Evolutionary conservation across 257 asterid species (phyloP), one percentile per base, ranked within the genome.

Genomic region (Scutellaria barbata): DNA sequence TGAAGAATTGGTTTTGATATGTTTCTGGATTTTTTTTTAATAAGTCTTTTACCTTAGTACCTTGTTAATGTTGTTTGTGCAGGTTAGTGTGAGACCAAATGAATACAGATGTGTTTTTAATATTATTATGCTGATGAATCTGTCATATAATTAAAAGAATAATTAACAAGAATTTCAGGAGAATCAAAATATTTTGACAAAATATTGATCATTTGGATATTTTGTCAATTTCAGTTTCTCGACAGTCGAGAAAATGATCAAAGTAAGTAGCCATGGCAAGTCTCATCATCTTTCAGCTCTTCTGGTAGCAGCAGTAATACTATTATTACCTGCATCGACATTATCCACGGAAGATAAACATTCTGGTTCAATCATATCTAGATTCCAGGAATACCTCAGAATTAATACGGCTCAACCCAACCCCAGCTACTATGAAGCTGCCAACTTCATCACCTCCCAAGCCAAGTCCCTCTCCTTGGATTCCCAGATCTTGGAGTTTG

Each of bases 391-490:
- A 55, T 95, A 89, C 82, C 98, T 95, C 73, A 83, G 78, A 69
- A 88, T 95, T 63, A 79, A 89, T 77, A 95, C 99, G 1, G 85
- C 98, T 42, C 99, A 95, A 14, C 99, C 99, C 47, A 74, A 74
- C 10, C 99, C 99, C 39, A 63, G 74, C 74, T 95, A 95, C 87
- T 9, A 78, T 14, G 88, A 79, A 59, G 95, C 98, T 7, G 81
- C 88, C 41, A 74, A 87, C 50, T 95, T 92, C 87, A 71, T 95
- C 67, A 65, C 72, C 74, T 77, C 89, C 45, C 86, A 89, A 78
- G 93, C 96, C 71, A 81, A 83, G 17, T 83, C 95, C 67, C 87
- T 92, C 41, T 81, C 87, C 16, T 84, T 95, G 14, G 81, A 85
- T 5, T 71, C 83, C 72, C 89, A 85, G 72, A 73, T 74, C 66